phyloP scores from a whole-genome alignment of 225 moss, liverwort and hornwort species.

The Marchantia paleacea region DNA sequence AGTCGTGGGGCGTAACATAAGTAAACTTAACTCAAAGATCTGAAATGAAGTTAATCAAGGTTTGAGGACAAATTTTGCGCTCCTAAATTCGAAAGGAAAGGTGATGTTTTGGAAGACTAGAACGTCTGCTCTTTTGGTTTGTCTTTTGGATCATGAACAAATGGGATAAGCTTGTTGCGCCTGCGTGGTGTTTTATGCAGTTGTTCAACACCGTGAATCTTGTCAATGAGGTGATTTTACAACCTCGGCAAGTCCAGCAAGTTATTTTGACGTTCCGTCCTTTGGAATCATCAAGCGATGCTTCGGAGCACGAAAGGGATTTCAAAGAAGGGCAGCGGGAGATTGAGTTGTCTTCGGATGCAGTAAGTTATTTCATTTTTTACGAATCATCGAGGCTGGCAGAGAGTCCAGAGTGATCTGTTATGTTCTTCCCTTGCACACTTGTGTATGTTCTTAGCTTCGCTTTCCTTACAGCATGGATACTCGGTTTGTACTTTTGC shows the following conservation, averaged over 20 bases:
- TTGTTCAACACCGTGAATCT: conserved; percentile 92
- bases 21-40: neutral
- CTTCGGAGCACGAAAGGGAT: conserved; percentile 27
- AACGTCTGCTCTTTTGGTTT: neutral
- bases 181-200: conserved; percentile 44
- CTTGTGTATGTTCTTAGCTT: neutral
- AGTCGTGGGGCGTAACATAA: too few species aligned
- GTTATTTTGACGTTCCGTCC: conserved; percentile 81
- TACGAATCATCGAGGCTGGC: neutral
- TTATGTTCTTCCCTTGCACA: conserved; percentile 9
- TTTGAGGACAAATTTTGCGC: neutral
- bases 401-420: neutral
- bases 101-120: too few species aligned
- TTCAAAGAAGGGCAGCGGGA: conserved; percentile 51
- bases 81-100: neutral
- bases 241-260: conserved; percentile 93
- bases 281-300: conserved; percentile 43
- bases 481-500: conserved; percentile 11
- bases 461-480: neutral
- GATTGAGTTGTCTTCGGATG: conserved; percentile 33
- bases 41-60: too few species aligned
- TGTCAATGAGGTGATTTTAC: conserved; percentile 73
- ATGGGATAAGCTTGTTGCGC: neutral
- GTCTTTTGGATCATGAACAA: too few species aligned
- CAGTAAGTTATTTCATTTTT: conserved; percentile 34